Evolutionary conservation across 495 filamentous ascomycete species (phyloP).

Genomic region (Aspergillus conjunctus): DNA sequence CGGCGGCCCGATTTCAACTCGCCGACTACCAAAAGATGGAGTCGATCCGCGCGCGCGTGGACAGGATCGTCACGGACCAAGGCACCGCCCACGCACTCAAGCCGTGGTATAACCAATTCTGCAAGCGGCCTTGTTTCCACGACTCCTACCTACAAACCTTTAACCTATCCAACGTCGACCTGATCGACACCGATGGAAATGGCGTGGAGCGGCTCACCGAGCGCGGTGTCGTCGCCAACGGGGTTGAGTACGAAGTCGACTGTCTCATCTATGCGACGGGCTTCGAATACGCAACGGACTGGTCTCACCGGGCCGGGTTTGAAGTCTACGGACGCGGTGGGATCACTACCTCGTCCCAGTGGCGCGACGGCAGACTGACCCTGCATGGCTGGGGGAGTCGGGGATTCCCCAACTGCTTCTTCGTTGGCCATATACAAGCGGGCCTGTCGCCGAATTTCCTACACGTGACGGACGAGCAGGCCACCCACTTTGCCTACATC

Average conservation of each 20-base stretch:
- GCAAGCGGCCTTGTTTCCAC: constrained; percentile 38
- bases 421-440: constrained; percentile 42
- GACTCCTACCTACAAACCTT: constrained; percentile 38
- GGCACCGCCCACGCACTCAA: constrained; percentile 30
- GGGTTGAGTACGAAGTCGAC: constrained; percentile 38
- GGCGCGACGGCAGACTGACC: constrained; percentile 35
- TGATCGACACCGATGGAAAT: constrained; percentile 31
- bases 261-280: constrained; percentile 37
- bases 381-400: constrained; percentile 49
- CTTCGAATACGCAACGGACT: constrained; percentile 18
- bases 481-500: constrained; percentile 47
- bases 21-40: constrained; percentile 15
- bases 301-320: constrained; percentile 41
- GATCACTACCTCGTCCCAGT: background rate
- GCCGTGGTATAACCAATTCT: constrained; percentile 36
- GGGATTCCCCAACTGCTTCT: constrained; percentile 59
- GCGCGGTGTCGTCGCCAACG: constrained; percentile 33
- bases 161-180: constrained; percentile 34
- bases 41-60: constrained; percentile 30
- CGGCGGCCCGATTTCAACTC: background rate
- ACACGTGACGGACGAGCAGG: constrained; percentile 40
- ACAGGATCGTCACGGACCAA: constrained; percentile 29
- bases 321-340: constrained; percentile 30
- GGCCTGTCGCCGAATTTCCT: constrained; percentile 41
- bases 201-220: constrained; percentile 26